Evolutionary conservation across 768 basidiomycete genomes (phyloP), one percentile per base, ranked within the genome.

Genomic region (Ramaria sp.): DNA sequence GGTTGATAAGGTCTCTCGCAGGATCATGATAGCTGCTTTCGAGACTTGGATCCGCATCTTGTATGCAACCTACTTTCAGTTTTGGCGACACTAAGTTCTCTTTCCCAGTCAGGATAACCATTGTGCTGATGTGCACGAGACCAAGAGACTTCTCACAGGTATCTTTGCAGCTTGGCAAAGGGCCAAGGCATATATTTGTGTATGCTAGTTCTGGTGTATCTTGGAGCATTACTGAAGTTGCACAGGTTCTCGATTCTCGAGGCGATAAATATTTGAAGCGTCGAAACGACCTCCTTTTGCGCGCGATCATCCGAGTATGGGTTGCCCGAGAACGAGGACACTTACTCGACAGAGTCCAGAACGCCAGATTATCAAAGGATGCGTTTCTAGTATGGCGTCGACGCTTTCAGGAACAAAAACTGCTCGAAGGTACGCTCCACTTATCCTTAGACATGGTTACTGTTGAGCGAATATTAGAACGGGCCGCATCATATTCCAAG

Each of bases 301-400:
- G 77, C 46, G 84, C 81, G 30, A 70, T 84, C 47, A 68, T 75
- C 62, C 73, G 81, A 48, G 77, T 86, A 3, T 85, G 86, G 85
- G 83, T 78, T 62, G 82, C 86, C 20, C 78, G 77, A 39, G 84
- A 84, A 62, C 78, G 82, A 9, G 83, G 82, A 31, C 72, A 68
- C 51, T 71, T 82, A 30, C 71, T 88, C 11, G 78, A 78, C 57
- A 74, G 77, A 47, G 78, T 82, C 37, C 76, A 72, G 53, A 66
- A 70, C 4, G 59, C 72, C 19, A 74, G 80, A 34, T 61, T 82
- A 7, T 53, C 78, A 46, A 77, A 74, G 61, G 67, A 68, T 42
- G 68, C 71, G 1, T 81, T 79, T 75, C 63, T 64, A 17, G 63
- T 72, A 15, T 88, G 86, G 86, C 71, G 68, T 58, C 66, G 64